Conservation (phyloP, 805 yeast genomes). For the Saturnispora ahearnii region DNA sequence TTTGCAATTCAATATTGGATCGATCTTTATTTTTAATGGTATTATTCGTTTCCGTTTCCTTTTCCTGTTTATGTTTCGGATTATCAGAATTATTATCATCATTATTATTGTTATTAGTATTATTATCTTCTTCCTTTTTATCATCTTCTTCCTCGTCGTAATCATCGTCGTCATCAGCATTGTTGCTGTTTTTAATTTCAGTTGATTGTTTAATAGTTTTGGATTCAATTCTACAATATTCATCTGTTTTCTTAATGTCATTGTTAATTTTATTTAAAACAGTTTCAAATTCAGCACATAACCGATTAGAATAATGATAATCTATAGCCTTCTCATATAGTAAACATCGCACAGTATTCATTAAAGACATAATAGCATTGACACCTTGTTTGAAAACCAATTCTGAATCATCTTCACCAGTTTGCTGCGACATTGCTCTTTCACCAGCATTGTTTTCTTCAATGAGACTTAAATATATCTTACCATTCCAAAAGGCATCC, state of each 20-base stretch:
- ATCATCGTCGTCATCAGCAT: conserved; percentile 26
- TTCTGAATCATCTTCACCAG: conserved; percentile 20
- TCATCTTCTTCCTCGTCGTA: conserved; percentile 15
- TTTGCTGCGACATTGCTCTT: conserved; percentile 4
- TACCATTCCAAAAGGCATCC: conserved; percentile 38
- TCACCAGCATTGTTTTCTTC: conserved; percentile 18
- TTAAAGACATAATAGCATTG: conserved; percentile 37
- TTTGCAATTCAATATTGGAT: not conserved
- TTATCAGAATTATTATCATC: not conserved
- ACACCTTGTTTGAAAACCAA: conserved; percentile 38
- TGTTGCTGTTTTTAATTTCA: conserved; percentile 16
- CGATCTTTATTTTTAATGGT: not conserved
- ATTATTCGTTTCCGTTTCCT: not conserved
- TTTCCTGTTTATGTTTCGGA: not conserved
- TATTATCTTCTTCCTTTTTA: conserved; percentile 6
- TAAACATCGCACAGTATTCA: conserved; percentile 47
- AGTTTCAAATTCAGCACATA: conserved; percentile 3
- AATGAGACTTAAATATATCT: conserved; percentile 15
- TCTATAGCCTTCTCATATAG: conserved; percentile 67
- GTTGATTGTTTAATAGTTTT: not conserved
- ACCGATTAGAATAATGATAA: conserved; percentile 15
- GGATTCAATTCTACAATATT: too few species aligned
- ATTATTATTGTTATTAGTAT: not conserved
- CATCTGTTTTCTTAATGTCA: not conserved
- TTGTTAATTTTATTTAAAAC: conserved; percentile 13